Percentiles rank a stretch among this genome's conserved stretches.
Conservation (phyloP, 2,329 filamentous ascomycete genomes). For the Sordariomycetes sp. region DNA sequence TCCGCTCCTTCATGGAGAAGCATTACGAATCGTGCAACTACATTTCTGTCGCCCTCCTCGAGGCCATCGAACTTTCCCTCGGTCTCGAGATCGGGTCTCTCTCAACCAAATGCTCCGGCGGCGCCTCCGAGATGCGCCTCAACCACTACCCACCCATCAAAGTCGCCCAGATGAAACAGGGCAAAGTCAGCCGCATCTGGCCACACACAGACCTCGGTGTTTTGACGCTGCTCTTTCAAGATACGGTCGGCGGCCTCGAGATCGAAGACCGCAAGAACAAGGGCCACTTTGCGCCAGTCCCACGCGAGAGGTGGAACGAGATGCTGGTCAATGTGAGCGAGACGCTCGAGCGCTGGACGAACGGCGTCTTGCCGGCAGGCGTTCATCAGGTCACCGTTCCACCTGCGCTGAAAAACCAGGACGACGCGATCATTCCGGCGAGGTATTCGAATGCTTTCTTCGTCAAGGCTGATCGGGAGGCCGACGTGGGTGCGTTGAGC, state of each 20-base stretch:
- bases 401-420: slow-evolving; percentile 5
- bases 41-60: slow-evolving; percentile 17
- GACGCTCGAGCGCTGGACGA: slow-evolving; percentile 21
- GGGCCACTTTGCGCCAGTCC: slow-evolving; percentile 18
- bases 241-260: slow-evolving; percentile 29
- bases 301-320: slow-evolving; percentile 15
- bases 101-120: slow-evolving; percentile 4
- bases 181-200: slow-evolving; percentile 6
- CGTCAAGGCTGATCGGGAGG: slow-evolving; percentile 16
- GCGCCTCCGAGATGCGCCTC: slow-evolving; percentile 8
- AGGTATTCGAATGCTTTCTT: slow-evolving; percentile 16
- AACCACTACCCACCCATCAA: slow-evolving; percentile 9
- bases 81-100: slow-evolving; percentile 13
- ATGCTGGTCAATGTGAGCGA: slow-evolving; percentile 24
- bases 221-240: slow-evolving; percentile 28
- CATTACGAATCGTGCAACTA: slow-evolving; percentile 20
- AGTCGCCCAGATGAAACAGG: slow-evolving; percentile 15
- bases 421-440: slow-evolving; percentile 7
- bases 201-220: slow-evolving; percentile 8
- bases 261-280: slow-evolving; percentile 24
- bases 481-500: not conserved
- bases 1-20: slow-evolving; percentile 16
- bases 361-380: slow-evolving; percentile 7
- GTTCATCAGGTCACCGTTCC: slow-evolving; percentile 1
- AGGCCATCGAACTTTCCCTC: slow-evolving; percentile 20